A percentile compares a stretch with the other conserved stretches of the same genome.
Evolutionary conservation across 2,329 filamentous ascomycete genomes (phyloP).

Genomic region (Cercospora berteroae): DNA sequence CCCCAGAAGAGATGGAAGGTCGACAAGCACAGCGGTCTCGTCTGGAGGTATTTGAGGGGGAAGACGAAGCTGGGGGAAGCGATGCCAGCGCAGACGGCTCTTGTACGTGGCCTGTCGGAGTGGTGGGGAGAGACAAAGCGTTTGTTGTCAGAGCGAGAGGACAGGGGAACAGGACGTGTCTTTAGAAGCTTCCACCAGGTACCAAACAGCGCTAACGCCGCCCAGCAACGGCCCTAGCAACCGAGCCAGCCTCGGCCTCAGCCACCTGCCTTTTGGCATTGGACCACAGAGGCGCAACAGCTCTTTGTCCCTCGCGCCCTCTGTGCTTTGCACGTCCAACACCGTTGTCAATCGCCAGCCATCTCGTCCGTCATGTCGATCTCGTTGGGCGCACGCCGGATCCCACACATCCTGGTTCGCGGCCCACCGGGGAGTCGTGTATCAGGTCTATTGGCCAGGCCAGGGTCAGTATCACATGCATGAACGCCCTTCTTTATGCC

Average conservation of each 20-base stretch:
- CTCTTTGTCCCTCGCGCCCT: not conserved
- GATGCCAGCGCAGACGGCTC: slow-evolving; percentile 3
- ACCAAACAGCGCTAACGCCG: slow-evolving; percentile 9
- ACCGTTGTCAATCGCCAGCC: not conserved
- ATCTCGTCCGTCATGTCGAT: not conserved
- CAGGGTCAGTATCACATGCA: slow-evolving; percentile 16
- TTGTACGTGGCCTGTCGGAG: slow-evolving; percentile 3
- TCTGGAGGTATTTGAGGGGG: not conserved
- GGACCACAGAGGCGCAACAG: not conserved
- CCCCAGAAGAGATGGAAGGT: slow-evolving; percentile 27
- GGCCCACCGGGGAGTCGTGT: slow-evolving; percentile 14
- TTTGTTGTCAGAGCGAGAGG: slow-evolving; percentile 1
- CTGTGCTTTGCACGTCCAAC: not conserved
- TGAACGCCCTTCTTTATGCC: slow-evolving; percentile 11
- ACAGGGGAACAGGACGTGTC: slow-evolving; percentile 9
- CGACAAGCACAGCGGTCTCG: slow-evolving; percentile 26
- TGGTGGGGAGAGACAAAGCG: not conserved
- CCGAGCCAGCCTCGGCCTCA: slow-evolving; percentile 1
- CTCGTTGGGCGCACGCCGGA: not conserved
- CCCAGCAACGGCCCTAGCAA: slow-evolving; percentile 1
- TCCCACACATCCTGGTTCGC: not conserved
- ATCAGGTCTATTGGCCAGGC: slow-evolving; percentile 9
- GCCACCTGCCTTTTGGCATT: not conserved
- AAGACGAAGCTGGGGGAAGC: not conserved
- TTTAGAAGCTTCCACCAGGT: slow-evolving; percentile 5